Conservation (phyloP, 78 protist species). For the Parvularia atlantis region DNA sequence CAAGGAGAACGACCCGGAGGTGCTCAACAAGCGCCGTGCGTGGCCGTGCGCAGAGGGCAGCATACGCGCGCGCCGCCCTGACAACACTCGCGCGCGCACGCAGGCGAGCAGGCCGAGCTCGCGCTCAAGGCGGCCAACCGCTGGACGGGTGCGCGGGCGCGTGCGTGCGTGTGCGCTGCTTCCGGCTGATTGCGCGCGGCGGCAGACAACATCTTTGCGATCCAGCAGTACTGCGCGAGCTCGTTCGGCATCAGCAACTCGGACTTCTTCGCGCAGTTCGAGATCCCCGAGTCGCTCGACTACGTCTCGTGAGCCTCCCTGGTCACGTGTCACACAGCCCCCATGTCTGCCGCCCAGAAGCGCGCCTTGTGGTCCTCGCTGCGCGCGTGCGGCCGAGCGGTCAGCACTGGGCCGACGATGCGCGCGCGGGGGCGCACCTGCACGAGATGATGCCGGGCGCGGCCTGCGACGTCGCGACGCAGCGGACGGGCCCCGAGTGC, state of each 20-base stretch:
- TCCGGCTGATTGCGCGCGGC: neutral
- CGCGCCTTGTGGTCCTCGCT: no score
- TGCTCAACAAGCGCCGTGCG: neutral
- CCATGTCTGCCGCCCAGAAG: no score
- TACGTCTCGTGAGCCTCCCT: no score
- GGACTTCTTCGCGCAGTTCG: conserved; percentile 1
- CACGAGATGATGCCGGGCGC: no score
- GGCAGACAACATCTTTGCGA: conserved; percentile 13
- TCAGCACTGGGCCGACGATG: no score
- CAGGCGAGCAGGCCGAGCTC: neutral
- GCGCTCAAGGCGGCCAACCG: conserved; percentile 6
- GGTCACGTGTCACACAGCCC: no score
- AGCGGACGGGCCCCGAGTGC: no score
- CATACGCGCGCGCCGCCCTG: no score
- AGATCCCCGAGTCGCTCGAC: conserved; percentile 9
- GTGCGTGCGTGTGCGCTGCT: neutral
- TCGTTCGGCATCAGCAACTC: neutral
- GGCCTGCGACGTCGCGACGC: no score
- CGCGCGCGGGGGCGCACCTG: no score
- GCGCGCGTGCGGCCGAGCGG: no score
- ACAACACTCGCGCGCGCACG: neutral
- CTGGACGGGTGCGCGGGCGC: conserved; percentile 11
- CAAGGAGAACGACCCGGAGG: conserved; percentile 4
- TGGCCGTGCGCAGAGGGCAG: no score
- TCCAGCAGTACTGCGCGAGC: neutral